These are phyloP conservation scores for Telfairia occidentalis DNA, from an alignment of 331 rosid genomes.

Conservation along the genomic window DNA sequence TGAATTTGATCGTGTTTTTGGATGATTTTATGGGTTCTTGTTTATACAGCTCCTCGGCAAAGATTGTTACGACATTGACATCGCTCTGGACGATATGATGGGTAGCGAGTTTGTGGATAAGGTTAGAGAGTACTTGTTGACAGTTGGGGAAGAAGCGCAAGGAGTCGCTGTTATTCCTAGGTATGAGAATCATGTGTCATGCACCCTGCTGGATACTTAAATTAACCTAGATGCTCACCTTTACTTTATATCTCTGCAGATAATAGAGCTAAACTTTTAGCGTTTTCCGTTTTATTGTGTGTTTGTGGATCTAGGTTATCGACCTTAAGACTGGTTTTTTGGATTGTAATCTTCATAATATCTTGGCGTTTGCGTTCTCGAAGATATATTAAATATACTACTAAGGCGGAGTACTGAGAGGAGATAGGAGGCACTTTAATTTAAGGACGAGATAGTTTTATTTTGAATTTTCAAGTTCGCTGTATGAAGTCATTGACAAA, in stretches of 20 bases:
- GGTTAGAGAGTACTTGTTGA: slow-evolving; percentile 55
- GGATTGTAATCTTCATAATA: neutral
- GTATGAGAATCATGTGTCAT: slow-evolving; percentile 19
- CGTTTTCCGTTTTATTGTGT: neutral
- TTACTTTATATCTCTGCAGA: neutral
- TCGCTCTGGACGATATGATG: slow-evolving; percentile 73
- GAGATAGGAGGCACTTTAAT: neutral
- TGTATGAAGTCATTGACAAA: neutral
- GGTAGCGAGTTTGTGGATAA: slow-evolving; percentile 71
- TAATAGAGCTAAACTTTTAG: neutral
- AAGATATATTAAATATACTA: neutral
- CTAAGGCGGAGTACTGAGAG: neutral
- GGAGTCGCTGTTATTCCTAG: slow-evolving; percentile 72
- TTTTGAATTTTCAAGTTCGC: neutral
- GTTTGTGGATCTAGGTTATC: neutral
- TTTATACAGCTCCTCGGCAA: slow-evolving; percentile 65
- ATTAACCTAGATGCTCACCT: neutral
- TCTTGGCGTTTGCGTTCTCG: neutral
- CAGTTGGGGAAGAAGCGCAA: slow-evolving; percentile 73
- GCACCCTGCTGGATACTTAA: neutral
- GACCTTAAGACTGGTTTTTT: neutral
- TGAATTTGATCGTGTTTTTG: neutral
- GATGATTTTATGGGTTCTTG: neutral
- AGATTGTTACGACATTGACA: slow-evolving; percentile 84
- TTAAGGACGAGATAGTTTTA: neutral